Evolutionary conservation across 192 early-diverging fungal genomes (phyloP).

Genomic region (Gorgonomyces haynaldii): DNA sequence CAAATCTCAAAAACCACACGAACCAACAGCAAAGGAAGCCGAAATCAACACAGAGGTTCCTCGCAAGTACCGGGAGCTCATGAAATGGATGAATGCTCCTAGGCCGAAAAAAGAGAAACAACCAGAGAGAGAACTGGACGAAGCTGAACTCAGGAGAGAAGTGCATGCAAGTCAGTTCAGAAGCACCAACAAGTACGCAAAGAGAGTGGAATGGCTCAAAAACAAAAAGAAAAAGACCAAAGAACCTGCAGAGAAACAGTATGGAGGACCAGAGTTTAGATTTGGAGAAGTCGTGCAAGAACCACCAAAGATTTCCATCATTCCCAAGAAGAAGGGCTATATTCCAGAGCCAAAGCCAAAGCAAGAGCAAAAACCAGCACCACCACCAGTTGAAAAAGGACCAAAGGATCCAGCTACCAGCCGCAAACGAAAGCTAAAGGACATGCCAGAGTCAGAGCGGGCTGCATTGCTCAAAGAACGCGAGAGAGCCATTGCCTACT

Average conservation of each 20-base stretch:
- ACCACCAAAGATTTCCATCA: not conserved
- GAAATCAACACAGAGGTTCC: not conserved
- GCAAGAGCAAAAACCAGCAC: not conserved
- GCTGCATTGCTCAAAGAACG: conserved; percentile 10
- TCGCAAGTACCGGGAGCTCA: not conserved
- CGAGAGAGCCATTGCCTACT: conserved; percentile 11
- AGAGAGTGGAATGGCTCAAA: not conserved
- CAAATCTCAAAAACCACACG: no score
- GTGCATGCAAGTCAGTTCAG: not conserved
- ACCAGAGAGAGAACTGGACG: not conserved
- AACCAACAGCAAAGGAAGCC: no score
- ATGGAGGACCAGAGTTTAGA: not conserved
- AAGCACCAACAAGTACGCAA: not conserved
- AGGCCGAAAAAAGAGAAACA: not conserved
- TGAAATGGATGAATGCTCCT: not conserved
- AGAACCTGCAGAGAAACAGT: not conserved
- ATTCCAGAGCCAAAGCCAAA: not conserved
- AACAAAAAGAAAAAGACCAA: not conserved
- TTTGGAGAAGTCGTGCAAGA: not conserved
- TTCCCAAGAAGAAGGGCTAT: not conserved
- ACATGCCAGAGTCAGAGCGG: conserved; percentile 14
- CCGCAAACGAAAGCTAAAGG: conserved; percentile 18
- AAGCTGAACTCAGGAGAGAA: not conserved
- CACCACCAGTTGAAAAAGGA: not conserved
- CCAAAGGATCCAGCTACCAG: conserved; percentile 6